Percentiles rank a stretch among this genome's conserved stretches.
Conservation (phyloP, 2,329 filamentous ascomycete species). For the Aureobasidium namibiae region DNA sequence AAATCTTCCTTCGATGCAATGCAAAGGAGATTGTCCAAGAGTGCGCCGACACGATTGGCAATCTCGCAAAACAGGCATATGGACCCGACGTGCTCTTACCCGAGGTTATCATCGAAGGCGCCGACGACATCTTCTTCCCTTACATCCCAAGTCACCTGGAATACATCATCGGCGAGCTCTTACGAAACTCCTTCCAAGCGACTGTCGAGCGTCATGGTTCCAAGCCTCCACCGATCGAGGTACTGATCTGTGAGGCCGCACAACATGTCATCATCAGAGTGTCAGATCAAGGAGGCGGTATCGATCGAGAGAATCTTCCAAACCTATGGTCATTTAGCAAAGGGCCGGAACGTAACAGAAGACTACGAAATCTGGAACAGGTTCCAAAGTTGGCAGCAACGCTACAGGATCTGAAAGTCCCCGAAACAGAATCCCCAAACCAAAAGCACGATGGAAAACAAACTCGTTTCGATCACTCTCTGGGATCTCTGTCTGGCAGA, state of each 20-base stretch:
- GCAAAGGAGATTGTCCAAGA: conserved; percentile 81
- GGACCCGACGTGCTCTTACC: conserved; percentile 65
- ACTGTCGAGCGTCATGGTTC: conserved; percentile 60
- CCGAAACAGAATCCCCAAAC: neutral
- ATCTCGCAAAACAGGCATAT: conserved; percentile 67
- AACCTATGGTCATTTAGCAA: conserved; percentile 97
- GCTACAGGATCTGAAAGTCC: conserved; percentile 68
- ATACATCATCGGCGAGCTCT: conserved; percentile 91
- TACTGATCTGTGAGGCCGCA: conserved; percentile 86
- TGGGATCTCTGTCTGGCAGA: conserved; percentile 71
- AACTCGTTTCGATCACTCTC: conserved; percentile 51
- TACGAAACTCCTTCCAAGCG: conserved; percentile 91
- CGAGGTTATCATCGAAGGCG: conserved; percentile 69
- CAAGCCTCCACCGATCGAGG: conserved; percentile 82
- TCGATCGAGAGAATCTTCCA: conserved; percentile 74
- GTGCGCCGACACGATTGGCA: conserved; percentile 67
- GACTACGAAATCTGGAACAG: conserved; percentile 74
- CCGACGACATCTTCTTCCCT: conserved; percentile 81
- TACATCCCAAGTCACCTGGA: conserved; percentile 83
- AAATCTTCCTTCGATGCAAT: conserved; percentile 89
- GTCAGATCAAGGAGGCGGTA: conserved; percentile 89
- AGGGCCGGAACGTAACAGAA: conserved; percentile 67
- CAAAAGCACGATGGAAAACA: conserved; percentile 9
- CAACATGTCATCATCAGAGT: conserved; percentile 96
- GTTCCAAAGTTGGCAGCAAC: conserved; percentile 92